A percentile compares a stretch with the other conserved stretches of the same genome.
Conservation (phyloP, 164 flowering plant species). For the Dillenia suffruticosa region DNA sequence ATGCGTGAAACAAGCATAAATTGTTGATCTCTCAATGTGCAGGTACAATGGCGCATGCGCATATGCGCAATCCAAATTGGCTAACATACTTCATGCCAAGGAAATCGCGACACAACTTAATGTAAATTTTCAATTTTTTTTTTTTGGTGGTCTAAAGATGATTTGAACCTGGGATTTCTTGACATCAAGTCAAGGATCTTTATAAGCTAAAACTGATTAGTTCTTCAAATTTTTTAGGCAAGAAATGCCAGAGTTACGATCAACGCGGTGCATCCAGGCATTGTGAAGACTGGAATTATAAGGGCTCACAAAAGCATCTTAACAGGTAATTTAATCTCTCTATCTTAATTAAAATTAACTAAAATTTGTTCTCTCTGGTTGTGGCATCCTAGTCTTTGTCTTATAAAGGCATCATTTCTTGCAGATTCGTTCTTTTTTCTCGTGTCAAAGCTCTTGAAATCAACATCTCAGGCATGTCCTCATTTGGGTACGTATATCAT, state of each 20-base stretch:
- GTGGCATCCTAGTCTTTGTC: neutral
- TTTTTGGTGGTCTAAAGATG: neutral
- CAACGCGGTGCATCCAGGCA: constrained; percentile 97
- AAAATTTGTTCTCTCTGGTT: neutral
- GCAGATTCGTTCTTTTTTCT: constrained; percentile 86
- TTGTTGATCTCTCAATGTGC: constrained; percentile 11
- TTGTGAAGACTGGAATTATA: constrained; percentile 90
- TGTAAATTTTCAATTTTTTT: constrained; percentile 30
- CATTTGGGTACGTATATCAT: neutral
- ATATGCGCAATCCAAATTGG: constrained; percentile 89
- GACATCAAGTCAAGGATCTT: too few relatives aligned
- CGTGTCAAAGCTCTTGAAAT: constrained; percentile 80
- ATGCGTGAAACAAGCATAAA: neutral
- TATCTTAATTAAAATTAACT: neutral
- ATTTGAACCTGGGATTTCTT: too few relatives aligned
- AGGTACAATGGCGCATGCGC: constrained; percentile 88
- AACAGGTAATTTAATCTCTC: constrained; percentile 47
- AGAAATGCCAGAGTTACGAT: constrained; percentile 77
- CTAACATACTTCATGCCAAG: constrained; percentile 80
- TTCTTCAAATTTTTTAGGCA: constrained; percentile 37
- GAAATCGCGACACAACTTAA: constrained; percentile 72
- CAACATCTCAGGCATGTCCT: constrained; percentile 67
- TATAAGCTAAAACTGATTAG: neutral
- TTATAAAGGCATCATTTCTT: neutral
- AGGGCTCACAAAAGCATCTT: constrained; percentile 76